Conservation (phyloP, 306 rosid genomes). For the Geum urbanum region DNA sequence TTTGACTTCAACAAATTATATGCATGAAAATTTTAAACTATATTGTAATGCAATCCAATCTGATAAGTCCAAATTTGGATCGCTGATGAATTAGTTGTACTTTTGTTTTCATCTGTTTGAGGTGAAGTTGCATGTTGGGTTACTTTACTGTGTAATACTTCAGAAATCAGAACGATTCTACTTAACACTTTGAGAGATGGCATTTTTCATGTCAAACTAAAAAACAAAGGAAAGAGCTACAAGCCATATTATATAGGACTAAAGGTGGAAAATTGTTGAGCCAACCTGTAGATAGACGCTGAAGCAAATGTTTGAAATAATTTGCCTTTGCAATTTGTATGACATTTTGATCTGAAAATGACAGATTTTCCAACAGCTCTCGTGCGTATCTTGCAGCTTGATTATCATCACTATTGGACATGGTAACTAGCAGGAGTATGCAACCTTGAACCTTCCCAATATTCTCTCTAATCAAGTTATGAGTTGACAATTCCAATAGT, state of each 20-base stretch:
- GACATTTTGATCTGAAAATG: constrained; percentile 67
- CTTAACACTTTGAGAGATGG: not conserved
- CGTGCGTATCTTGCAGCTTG: constrained; percentile 72
- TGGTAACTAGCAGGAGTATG: constrained; percentile 75
- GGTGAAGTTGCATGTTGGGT: not conserved
- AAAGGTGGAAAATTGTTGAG: not conserved
- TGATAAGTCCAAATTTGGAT: not conserved
- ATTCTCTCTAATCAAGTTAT: constrained; percentile 37
- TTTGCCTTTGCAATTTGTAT: constrained; percentile 84
- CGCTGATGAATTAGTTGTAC: not conserved
- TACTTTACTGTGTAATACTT: not conserved
- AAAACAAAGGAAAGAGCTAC: not conserved
- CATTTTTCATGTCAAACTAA: not conserved
- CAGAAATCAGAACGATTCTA: not conserved
- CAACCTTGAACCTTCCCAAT: constrained; percentile 86
- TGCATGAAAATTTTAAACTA: not conserved
- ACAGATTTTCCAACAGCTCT: constrained; percentile 57
- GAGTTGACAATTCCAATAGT: constrained; percentile 61
- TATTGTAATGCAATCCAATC: not conserved
- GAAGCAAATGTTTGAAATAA: constrained; percentile 60
- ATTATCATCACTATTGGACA: constrained; percentile 68
- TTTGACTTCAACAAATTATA: not conserved
- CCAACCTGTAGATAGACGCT: constrained; percentile 74
- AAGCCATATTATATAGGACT: not conserved
- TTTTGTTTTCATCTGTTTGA: not conserved